Percentiles rank a stretch among this genome's conserved stretches.
Evolutionary conservation across 2,329 filamentous ascomycete species (phyloP).

Genomic region (Graphium sp.): DNA sequence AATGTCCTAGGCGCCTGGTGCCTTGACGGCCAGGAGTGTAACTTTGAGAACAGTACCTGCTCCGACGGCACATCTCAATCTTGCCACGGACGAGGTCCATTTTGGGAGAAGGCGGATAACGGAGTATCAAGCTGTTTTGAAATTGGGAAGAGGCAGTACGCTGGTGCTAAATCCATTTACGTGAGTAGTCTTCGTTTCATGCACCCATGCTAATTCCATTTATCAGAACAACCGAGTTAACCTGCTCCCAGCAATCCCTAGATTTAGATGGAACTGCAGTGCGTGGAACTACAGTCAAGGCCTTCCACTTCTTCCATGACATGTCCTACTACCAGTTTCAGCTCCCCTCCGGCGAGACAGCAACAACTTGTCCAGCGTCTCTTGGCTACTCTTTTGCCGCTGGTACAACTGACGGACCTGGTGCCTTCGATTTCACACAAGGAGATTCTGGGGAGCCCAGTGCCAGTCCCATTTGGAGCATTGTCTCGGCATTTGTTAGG

Average conservation of each 20-base stretch:
- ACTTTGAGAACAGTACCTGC: slow-evolving; percentile 67
- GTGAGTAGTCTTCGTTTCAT: slow-evolving; percentile 1
- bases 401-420: slow-evolving; percentile 78
- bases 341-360: slow-evolving; percentile 53
- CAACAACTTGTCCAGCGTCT: slow-evolving; percentile 66
- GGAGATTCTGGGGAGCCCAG: slow-evolving; percentile 54
- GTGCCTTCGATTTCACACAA: slow-evolving; percentile 80
- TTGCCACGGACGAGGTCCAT: slow-evolving; percentile 56
- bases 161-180: slow-evolving; percentile 28
- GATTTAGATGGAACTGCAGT: slow-evolving; percentile 28
- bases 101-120: slow-evolving; percentile 47
- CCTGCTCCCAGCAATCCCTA: slow-evolving; percentile 30
- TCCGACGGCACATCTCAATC: slow-evolving; percentile 43
- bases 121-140: slow-evolving; percentile 63
- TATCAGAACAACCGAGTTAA: not conserved
- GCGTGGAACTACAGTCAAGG: slow-evolving; percentile 49
- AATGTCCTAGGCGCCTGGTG: slow-evolving; percentile 76
- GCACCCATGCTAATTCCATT: slow-evolving; percentile 1
- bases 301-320: slow-evolving; percentile 69
- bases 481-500: slow-evolving; percentile 55
- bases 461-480: slow-evolving; percentile 59
- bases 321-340: slow-evolving; percentile 58
- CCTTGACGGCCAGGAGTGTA: slow-evolving; percentile 58
- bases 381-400: slow-evolving; percentile 82
- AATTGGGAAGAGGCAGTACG: slow-evolving; percentile 51